Conservation (phyloP, 805 yeast genomes). For the Starmerella riodocensis region DNA sequence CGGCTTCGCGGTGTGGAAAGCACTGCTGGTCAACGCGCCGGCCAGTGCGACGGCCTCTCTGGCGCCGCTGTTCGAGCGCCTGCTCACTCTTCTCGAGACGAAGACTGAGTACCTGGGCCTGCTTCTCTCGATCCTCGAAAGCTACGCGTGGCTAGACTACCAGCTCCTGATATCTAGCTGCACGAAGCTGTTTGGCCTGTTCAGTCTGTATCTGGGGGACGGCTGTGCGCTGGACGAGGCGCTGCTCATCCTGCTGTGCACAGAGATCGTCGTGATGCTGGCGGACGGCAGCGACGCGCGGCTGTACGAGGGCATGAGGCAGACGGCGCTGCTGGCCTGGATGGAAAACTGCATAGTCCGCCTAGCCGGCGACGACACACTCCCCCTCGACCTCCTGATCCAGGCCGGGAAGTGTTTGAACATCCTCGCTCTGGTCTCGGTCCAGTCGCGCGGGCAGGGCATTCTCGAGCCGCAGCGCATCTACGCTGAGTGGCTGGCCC, state of each 20-base stretch:
- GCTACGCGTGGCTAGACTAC: constrained; percentile 27
- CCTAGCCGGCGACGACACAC: constrained; percentile 7
- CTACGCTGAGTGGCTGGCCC: constrained; percentile 23
- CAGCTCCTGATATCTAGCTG: constrained; percentile 12
- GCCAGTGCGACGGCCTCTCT: constrained; percentile 30
- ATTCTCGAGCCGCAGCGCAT: constrained; percentile 1
- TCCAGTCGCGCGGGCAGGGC: constrained; percentile 8
- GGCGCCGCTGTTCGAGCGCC: constrained; percentile 33
- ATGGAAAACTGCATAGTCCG: constrained; percentile 4
- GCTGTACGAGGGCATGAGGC: not conserved
- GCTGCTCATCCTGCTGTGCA: constrained; percentile 10
- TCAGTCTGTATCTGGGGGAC: constrained; percentile 21
- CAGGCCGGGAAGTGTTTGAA: constrained; percentile 8
- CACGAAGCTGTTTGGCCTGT: constrained; percentile 16
- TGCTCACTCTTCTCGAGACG: constrained; percentile 46
- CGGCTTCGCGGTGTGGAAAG: constrained; percentile 70
- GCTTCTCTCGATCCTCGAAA: constrained; percentile 26
- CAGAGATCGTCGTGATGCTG: constrained; percentile 11
- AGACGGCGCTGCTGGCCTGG: constrained; percentile 12
- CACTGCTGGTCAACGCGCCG: constrained; percentile 43
- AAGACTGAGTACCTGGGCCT: constrained; percentile 38
- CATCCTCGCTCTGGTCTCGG: constrained; percentile 8
- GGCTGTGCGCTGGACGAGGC: constrained; percentile 19
- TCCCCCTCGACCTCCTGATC: constrained; percentile 6
- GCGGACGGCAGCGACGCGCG: not conserved